Base-by-base conservation (phyloP, 768 basidiomycete species). In the Omphalotus guepiniiformis region DNA sequence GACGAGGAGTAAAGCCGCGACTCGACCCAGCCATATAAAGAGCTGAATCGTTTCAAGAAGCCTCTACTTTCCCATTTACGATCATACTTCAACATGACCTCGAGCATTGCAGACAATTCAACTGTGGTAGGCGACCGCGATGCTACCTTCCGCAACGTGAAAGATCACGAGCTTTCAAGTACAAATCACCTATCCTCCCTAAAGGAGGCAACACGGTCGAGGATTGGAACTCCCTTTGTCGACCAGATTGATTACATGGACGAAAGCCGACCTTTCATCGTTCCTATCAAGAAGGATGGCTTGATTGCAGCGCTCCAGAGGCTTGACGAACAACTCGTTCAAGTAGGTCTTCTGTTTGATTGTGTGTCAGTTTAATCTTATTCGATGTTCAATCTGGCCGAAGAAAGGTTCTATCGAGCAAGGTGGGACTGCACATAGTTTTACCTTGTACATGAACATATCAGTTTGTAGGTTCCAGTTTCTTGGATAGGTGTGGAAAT, bases 401-500 rank as follows among this genome's bases (percentile, higher is more conserved):
- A 36, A 70, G 51, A 25, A 73, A 67, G 37, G 60, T 90, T 7
- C 61, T 91, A 23, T 89, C 87, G 4, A 75, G 68, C 56, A 90
- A 90, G 69, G 73, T 70, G 43, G 25, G 57, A 19, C 4, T 50
- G 26, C 5, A 8, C 28, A 32, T 30, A 16, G 12, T 28, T 41
- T 22, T 13, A 41, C 28, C 25, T 50, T 2, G n/a, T 6, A 37
- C 18, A 21, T 22, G 18, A 22, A 11, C 7, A 29, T 18, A 34
- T 5, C 34, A 11, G 23, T 46, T 16, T 9, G 12, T 48, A 82
- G 79, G 41, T 38, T 2, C 88, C 87, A 8, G 76, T 80, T 3
- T 72, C 75, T 47, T 88, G 88, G 85, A 74, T 77, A 39, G 87
- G 88, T 11, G 69, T 65, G 42, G 85, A 90, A 63, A 76, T 91